Base-by-base conservation (phyloP, 192 early-diverging fungal genomes). In the Umbelopsis sp. region DNA sequence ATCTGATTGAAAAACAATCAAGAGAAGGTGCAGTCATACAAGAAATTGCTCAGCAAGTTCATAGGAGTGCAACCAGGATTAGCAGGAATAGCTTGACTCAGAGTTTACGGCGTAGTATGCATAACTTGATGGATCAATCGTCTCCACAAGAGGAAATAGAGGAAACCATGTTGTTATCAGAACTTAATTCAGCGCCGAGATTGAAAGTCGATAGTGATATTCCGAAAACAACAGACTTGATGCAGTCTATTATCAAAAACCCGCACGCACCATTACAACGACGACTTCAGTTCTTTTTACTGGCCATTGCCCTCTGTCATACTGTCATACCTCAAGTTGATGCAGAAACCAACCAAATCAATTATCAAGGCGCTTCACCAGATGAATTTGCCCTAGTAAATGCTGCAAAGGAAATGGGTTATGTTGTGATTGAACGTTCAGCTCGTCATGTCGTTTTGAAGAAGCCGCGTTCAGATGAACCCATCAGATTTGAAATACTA, bases 321-420 rank as follows among this genome's bases (percentile, higher is more conserved):
- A 93, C 89, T 67, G 90, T 83, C 44, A 86, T 94, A 35, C 93
- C 55, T 11, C 55, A 61, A 35, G 27, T 83, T 30, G 83, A 87
- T 73, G 78, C 82, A 37, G 77, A 83, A 46, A 88, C 84, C 1
- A 83, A 86, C 18, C 75, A 81, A 11, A 80, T 82, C 33, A 88
- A 88, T 33, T 96, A 94, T 74, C 89, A 91, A 79, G 89, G 90
- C 1, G 86, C 91, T 1, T 94, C 91, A 13, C 93, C 94, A 13
- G 94, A 95, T 70, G 94, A 95, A 77, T 87, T 90, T 73, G 94
- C 94, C 13, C 75, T 95, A 49, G 91, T 93, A 2, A 87, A 85
- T 0, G 93, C 91, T 16, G 94, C 92, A 6, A 86, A 86, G 15
- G 88, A 93, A 67, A 71, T 95, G n/a, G 88, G 87, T 21, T 93